Evolutionary conservation across 768 basidiomycete species (phyloP).

Genomic region (Leccinum arenicola): DNA sequence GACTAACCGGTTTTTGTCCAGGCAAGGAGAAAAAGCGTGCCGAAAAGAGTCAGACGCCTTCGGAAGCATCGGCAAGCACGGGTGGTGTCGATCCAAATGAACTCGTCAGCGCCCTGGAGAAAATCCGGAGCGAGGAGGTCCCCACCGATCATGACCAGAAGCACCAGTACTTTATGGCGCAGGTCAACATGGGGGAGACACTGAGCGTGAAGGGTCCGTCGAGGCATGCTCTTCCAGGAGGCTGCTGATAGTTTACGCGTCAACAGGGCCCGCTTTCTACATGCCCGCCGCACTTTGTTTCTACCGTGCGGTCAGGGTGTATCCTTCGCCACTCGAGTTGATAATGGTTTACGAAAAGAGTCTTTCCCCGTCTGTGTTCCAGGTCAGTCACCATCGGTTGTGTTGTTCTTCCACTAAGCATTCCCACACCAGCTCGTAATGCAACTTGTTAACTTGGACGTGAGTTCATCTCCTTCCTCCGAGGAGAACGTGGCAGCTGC

Average conservation of each 20-base stretch:
- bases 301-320: slow-evolving; percentile 91
- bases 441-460: slow-evolving; percentile 85
- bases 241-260: slow-evolving; percentile 1
- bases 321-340: slow-evolving; percentile 92
- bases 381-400: slow-evolving; percentile 41
- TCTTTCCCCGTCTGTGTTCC: slow-evolving; percentile 76
- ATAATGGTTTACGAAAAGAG: slow-evolving; percentile 95
- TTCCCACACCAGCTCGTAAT: slow-evolving; percentile 53
- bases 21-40: slow-evolving; percentile 93
- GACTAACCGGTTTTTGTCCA: slow-evolving; percentile 31
- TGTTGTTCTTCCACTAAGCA: slow-evolving; percentile 6
- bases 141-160: slow-evolving; percentile 71
- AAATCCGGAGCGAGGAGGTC: slow-evolving; percentile 64
- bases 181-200: slow-evolving; percentile 85
- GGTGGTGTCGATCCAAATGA: slow-evolving; percentile 45
- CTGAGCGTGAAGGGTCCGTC: slow-evolving; percentile 65
- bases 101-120: slow-evolving; percentile 60
- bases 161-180: slow-evolving; percentile 89
- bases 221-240: not conserved
- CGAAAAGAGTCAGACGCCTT: slow-evolving; percentile 58
- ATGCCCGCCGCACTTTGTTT: slow-evolving; percentile 85
- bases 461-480: slow-evolving; percentile 61
- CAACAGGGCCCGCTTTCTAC: slow-evolving; percentile 69
- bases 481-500: slow-evolving; percentile 25
- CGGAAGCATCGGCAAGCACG: slow-evolving; percentile 26